Evolutionary conservation across 2,329 filamentous ascomycete species (phyloP).

Genomic region (Phoma herbarum): DNA sequence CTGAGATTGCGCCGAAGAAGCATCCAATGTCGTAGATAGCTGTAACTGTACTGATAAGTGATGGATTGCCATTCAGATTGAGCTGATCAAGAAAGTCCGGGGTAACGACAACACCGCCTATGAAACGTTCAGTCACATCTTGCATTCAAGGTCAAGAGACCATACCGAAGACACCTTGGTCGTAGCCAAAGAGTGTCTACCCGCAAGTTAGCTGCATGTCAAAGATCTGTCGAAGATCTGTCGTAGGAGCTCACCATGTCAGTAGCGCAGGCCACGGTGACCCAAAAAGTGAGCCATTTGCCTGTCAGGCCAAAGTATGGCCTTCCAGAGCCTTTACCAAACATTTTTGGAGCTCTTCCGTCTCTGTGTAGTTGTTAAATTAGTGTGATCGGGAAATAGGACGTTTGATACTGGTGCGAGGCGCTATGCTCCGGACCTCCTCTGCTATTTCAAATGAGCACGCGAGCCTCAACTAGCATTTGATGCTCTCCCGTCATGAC

Average conservation of each 20-base stretch:
- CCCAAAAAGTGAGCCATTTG: slow-evolving; percentile 65
- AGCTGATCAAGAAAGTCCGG: slow-evolving; percentile 61
- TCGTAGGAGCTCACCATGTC: slow-evolving; percentile 25
- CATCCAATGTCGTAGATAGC: slow-evolving; percentile 69
- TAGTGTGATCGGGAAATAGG: neutral
- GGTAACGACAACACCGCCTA: slow-evolving; percentile 64
- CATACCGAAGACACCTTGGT: slow-evolving; percentile 63
- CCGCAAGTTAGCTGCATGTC: slow-evolving; percentile 26
- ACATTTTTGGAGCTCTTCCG: slow-evolving; percentile 16
- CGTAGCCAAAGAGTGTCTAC: slow-evolving; percentile 50
- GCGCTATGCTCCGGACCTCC: neutral
- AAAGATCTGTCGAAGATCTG: neutral
- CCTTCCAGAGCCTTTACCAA: slow-evolving; percentile 34
- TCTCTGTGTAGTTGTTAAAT: neutral
- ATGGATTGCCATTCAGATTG: slow-evolving; percentile 54
- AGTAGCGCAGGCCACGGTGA: slow-evolving; percentile 53
- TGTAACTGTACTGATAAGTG: slow-evolving; percentile 59
- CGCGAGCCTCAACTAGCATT: neutral
- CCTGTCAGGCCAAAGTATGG: slow-evolving; percentile 64
- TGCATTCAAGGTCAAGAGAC: neutral
- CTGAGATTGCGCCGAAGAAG: slow-evolving; percentile 64
- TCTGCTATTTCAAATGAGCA: slow-evolving; percentile 11
- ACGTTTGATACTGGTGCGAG: neutral
- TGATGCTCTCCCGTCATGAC: slow-evolving; percentile 17
- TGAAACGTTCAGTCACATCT: neutral